phyloP scores from a whole-genome alignment of 1,139 yeast genomes.

The Schizosaccharomyces versatilis region DNA sequence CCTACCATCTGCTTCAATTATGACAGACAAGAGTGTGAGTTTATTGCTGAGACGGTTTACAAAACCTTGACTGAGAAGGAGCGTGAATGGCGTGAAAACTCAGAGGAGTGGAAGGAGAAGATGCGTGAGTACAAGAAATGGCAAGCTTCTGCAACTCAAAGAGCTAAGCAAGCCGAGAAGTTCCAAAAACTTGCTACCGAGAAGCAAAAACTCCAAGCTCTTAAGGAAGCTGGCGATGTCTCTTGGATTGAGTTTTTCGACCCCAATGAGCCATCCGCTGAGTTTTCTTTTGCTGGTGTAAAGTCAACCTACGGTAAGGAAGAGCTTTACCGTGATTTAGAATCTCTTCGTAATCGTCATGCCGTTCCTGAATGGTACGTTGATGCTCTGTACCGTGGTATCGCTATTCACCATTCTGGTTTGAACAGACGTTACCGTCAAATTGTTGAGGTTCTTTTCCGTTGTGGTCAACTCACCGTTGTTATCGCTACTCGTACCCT shows the following conservation, averaged over 20 bases:
- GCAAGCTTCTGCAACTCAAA: constrained; percentile 8
- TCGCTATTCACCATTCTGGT: constrained; percentile 9
- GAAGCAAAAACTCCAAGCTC: constrained; percentile 6
- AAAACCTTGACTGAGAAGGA: constrained; percentile 7
- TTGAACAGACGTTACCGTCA: constrained; percentile 9
- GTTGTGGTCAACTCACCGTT: constrained; percentile 8
- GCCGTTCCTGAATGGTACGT: constrained; percentile 8
- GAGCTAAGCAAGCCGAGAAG: constrained; percentile 8
- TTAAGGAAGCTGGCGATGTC: constrained; percentile 7
- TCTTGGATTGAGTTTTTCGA: constrained; percentile 9
- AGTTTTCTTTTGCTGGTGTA: constrained; percentile 9
- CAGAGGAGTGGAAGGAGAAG: constrained; percentile 9
- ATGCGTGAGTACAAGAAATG: constrained; percentile 9
- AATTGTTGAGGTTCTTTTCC: constrained; percentile 8
- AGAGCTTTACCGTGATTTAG: constrained; percentile 9
- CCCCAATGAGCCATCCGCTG: constrained; percentile 9
- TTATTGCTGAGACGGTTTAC: constrained; percentile 6
- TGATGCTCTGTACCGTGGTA: constrained; percentile 8
- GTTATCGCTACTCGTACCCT: constrained; percentile 9
- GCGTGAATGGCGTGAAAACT: constrained; percentile 7
- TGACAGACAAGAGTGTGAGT: constrained; percentile 7
- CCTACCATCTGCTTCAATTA: constrained; percentile 8
- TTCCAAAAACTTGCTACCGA: constrained; percentile 8
- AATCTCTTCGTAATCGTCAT: constrained; percentile 5
- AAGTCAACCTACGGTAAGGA: constrained; percentile 10